Evolutionary conservation across 2,329 filamentous ascomycete genomes (phyloP), one percentile per base, ranked within the genome.

Genomic region (Claviceps spartinae): DNA sequence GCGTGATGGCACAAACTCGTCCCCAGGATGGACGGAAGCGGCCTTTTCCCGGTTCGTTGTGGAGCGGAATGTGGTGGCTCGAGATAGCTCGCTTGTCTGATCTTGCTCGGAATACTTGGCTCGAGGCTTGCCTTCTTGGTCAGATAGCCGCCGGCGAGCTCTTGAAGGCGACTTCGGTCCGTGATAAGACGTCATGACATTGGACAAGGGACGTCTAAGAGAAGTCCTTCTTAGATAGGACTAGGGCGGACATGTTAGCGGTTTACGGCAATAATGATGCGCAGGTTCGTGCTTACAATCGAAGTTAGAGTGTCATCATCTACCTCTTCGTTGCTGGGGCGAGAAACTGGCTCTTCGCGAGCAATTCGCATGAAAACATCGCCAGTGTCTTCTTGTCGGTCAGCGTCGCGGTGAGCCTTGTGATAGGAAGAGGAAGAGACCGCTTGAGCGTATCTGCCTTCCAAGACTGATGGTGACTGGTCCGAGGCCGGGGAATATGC

Each of bases 311-410:
- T 60, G 49, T 65, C 65, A 22, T 65, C 65, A 24, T 65, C 63
- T 5, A 55, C 57, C 26, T 62, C 59, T 43, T 64, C 65, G 6
- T 67, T 65, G 44, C 70, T 67, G 18, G 61, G 59, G 49, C 68
- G 71, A 47, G 67, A 69, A 16, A 63, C 59, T 14, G 71, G 57
- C 55, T 80, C 77, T 54, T 81, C 76, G 11, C 73, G 69, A 13
- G 78, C 78, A 54, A 82, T 81, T 51, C 70, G 74, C 54, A 82
- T 71, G 56, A 81, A 82, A 42, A 81, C 67, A 56, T 82, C 78
- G 41, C 75, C 76, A 3, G 72, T 76, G 56, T 79, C 78, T 51
- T 81, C 78, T 43, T 50, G 38, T 41, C 53, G 38, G 38, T 48
- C 50, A 18, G 38, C n/a, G 14, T 46, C 43, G 40, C 30, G 30